phyloP scores from a whole-genome alignment of 2,329 filamentous ascomycete species.

The Juglanconis oblonga region DNA sequence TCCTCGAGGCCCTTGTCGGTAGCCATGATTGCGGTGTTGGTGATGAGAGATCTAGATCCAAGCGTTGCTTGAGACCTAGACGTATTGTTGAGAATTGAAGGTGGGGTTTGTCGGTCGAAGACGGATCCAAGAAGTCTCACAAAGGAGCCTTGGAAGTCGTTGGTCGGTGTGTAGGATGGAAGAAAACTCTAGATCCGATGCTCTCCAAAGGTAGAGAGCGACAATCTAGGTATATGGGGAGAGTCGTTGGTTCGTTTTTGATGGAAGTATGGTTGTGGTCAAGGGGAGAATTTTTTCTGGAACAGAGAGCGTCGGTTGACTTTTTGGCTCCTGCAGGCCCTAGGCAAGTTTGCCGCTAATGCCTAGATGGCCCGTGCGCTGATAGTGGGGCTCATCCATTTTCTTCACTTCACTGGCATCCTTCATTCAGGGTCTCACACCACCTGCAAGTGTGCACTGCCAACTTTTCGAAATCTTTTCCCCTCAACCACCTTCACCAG shows the following conservation, averaged over 20 bases:
- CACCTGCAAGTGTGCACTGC: background rate
- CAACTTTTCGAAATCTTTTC: background rate
- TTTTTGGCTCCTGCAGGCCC: background rate
- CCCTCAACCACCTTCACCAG: background rate
- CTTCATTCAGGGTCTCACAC: background rate
- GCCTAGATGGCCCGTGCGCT: conserved; percentile 5
- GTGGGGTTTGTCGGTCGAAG: conserved; percentile 32
- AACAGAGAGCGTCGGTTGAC: background rate
- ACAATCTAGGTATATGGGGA: conserved; percentile 18
- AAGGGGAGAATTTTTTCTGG: conserved; percentile 12
- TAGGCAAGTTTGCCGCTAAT: background rate
- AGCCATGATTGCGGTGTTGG: conserved; percentile 88
- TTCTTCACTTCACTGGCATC: background rate
- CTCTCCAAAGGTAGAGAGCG: conserved; percentile 43
- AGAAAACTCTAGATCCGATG: conserved; percentile 46
- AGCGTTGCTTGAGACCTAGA: conserved; percentile 76
- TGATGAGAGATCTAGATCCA: conserved; percentile 64
- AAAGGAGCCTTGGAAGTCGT: conserved; percentile 27
- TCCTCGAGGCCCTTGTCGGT: conserved; percentile 97
- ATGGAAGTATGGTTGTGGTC: conserved; percentile 10
- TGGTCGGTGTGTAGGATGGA: conserved; percentile 21
- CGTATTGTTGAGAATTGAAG: conserved; percentile 31
- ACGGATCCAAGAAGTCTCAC: conserved; percentile 34
- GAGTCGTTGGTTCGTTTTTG: conserved; percentile 10
- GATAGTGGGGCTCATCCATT: conserved; percentile 4